Conservation (phyloP, 1,139 yeast species). For the Meyerozyma smithsonii region DNA sequence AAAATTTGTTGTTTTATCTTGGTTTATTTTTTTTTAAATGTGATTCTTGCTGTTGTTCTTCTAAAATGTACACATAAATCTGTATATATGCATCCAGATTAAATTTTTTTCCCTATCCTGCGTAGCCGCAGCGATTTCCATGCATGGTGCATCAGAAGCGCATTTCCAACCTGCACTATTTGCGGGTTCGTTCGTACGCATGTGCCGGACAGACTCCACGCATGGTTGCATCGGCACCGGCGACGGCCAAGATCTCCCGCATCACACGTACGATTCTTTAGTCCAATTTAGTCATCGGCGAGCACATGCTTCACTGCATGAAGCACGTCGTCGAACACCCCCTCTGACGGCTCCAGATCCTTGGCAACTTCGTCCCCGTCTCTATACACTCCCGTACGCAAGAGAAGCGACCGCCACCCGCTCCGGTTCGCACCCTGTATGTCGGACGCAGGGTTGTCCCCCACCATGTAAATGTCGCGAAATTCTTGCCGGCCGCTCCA, state of each 20-base stretch:
- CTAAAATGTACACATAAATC: background rate
- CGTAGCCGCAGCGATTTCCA: background rate
- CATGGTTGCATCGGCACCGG: background rate
- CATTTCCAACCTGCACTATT: background rate
- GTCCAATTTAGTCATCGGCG: background rate
- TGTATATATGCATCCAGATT: too few species aligned
- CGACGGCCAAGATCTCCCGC: background rate
- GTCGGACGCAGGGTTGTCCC: conserved; percentile 93
- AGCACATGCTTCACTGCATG: conserved; percentile 34
- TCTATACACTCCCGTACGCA: conserved; percentile 80
- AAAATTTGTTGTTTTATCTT: too few species aligned
- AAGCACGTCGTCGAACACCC: conserved; percentile 45
- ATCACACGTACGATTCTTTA: background rate
- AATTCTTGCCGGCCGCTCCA: conserved; percentile 51
- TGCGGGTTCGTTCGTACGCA: background rate
- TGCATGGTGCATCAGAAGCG: background rate
- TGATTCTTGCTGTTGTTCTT: too few species aligned
- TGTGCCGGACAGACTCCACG: background rate
- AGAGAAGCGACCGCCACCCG: conserved; percentile 85
- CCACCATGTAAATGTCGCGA: conserved; percentile 78
- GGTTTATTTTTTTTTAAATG: too few species aligned
- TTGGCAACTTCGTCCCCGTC: conserved; percentile 44
- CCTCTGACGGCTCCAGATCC: conserved; percentile 35
- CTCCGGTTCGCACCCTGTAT: conserved; percentile 81
- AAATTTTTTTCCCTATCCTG: background rate